Percentiles rank a stretch among this genome's conserved stretches.
Conservation (phyloP, 2,329 filamentous ascomycete species). For the Neopestalotiopsis sp. region DNA sequence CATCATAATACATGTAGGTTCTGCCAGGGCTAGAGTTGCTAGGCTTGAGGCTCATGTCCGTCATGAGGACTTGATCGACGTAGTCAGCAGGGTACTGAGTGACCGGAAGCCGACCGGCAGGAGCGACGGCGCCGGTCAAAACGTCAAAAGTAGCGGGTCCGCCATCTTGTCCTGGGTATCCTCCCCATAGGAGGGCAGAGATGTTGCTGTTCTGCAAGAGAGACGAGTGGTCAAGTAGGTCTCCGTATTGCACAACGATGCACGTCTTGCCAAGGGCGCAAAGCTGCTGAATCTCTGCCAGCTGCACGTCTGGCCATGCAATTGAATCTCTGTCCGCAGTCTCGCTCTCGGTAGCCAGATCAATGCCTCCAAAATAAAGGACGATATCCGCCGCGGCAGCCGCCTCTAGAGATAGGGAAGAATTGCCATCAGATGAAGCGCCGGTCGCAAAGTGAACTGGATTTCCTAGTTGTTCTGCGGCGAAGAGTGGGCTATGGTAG, state of each 20-base stretch:
- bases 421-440: conserved; percentile 27
- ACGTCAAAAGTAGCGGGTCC: conserved; percentile 54
- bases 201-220: conserved; percentile 49
- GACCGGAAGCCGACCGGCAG: conserved; percentile 50
- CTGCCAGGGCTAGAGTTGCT: conserved; percentile 28
- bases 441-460: conserved; percentile 41
- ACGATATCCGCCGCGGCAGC: background rate
- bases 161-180: conserved; percentile 57
- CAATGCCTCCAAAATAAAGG: background rate
- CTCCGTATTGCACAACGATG: conserved; percentile 55
- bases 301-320: conserved; percentile 55
- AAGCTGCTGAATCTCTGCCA: conserved; percentile 51
- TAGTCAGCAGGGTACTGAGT: conserved; percentile 55
- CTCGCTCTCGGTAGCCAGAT: conserved; percentile 50
- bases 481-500: conserved; percentile 54
- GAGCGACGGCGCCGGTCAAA: conserved; percentile 47
- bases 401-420: background rate
- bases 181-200: conserved; percentile 53
- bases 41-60: conserved; percentile 53
- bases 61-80: conserved; percentile 49
- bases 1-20: background rate
- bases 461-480: conserved; percentile 47
- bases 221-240: conserved; percentile 48
- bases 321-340: conserved; percentile 55
- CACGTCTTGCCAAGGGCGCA: conserved; percentile 49